These are phyloP conservation scores for Rosa lucieae DNA, from an alignment of 306 rosid genomes.

Conservation along the genomic window DNA sequence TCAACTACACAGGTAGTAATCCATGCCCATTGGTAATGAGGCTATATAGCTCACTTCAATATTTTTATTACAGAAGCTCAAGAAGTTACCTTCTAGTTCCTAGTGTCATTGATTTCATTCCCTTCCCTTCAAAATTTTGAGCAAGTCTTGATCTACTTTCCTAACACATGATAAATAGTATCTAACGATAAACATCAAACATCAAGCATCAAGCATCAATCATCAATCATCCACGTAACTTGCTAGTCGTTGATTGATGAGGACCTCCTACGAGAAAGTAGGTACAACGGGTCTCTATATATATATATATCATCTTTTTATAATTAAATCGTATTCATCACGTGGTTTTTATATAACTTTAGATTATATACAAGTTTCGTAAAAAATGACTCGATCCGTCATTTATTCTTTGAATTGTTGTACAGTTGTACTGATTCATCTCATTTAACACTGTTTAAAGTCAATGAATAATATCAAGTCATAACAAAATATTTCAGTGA, in stretches of 20 bases:
- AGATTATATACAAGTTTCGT: too few species aligned
- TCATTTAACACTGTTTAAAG: not conserved
- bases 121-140: not conserved
- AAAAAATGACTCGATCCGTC: too few species aligned
- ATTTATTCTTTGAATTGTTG: not conserved
- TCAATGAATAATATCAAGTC: not conserved
- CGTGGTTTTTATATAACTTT: too few species aligned
- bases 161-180: not conserved
- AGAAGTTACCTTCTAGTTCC: too few species aligned
- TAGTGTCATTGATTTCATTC: not conserved
- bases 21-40: not conserved
- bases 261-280: too few species aligned
- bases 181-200: not conserved
- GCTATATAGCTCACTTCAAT: not conserved
- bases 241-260: not conserved
- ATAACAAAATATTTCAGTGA: too few species aligned
- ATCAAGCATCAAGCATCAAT: too few species aligned
- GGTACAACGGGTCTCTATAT: too few species aligned
- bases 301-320: too few species aligned
- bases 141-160: not conserved
- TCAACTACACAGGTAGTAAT: constrained; percentile 75
- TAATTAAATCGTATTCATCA: too few species aligned
- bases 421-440: not conserved
- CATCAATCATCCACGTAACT: not conserved
- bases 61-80: not conserved